Percentiles rank a stretch among this genome's conserved stretches.
Evolutionary conservation across 345 rosid genomes (phyloP).

Genomic region (Eucalyptus urophylla): DNA sequence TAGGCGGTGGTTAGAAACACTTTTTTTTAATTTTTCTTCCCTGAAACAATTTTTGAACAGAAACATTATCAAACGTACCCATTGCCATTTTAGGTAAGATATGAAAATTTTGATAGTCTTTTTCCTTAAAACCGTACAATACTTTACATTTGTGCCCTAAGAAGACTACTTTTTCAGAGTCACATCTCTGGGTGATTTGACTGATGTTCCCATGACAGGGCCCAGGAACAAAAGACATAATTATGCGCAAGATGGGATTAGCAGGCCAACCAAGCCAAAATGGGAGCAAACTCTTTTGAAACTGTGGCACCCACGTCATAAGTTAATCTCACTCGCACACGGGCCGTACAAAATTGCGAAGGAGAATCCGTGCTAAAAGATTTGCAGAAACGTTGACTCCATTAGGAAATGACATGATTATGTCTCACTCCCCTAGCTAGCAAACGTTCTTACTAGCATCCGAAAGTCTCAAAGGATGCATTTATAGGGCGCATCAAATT

Average conservation of each 20-base stretch:
- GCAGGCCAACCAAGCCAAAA: not conserved
- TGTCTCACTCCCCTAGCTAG: not conserved
- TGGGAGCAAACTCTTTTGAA: not conserved
- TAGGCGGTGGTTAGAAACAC: too few relatives aligned
- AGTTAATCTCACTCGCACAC: not conserved
- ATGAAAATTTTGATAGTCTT: too few relatives aligned
- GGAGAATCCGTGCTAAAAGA: not conserved
- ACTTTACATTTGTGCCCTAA: too few relatives aligned
- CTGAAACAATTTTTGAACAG: too few relatives aligned
- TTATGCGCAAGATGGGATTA: too few relatives aligned
- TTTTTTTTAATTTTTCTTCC: rapidly evolving
- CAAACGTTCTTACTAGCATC: not conserved
- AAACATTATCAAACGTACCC: rapidly evolving
- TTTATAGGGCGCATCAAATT: not conserved
- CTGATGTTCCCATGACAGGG: too few relatives aligned
- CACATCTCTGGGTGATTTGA: too few relatives aligned
- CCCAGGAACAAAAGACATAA: not conserved
- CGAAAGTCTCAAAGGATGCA: not conserved
- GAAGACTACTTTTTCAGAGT: too few relatives aligned
- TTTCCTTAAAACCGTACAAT: too few relatives aligned
- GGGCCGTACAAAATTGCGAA: not conserved
- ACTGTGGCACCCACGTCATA: not conserved
- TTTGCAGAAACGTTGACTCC: not conserved
- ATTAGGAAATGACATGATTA: not conserved
- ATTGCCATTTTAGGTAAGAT: too few relatives aligned